These are phyloP conservation scores for Rhodamnia argentea DNA, from an alignment of 345 rosid species.

Conservation along the genomic window DNA sequence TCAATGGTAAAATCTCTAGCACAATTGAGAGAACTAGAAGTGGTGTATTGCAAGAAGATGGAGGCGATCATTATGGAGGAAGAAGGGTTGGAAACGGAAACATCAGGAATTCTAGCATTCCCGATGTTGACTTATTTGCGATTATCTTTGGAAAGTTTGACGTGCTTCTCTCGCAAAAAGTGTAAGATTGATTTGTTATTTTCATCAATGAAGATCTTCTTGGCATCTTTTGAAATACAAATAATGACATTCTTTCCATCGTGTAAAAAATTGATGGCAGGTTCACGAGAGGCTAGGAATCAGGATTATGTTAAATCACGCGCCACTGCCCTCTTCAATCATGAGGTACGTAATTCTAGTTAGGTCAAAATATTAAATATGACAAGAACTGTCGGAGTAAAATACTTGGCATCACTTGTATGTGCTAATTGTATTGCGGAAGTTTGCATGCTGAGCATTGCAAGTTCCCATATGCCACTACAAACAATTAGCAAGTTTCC, in stretches of 20 bases:
- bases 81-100: too few species aligned
- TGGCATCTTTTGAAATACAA: fast-evolving
- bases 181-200: not conserved
- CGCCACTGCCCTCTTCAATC: not conserved
- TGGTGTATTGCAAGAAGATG: too few species aligned
- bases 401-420: not conserved
- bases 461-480: not conserved
- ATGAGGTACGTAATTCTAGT: not conserved
- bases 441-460: not conserved
- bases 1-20: not conserved
- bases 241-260: not conserved
- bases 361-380: not conserved
- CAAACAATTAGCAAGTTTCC: not conserved
- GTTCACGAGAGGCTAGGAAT: fast-evolving
- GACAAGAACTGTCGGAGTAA: not conserved
- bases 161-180: fast-evolving
- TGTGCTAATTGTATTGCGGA: not conserved
- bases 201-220: not conserved
- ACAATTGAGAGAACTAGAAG: not conserved
- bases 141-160: not conserved
- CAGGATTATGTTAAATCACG: fast-evolving
- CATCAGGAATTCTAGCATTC: too few species aligned
- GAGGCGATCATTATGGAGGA: too few species aligned
- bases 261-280: not conserved
- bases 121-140: fast-evolving